Evolutionary conservation across 1,284 basidiomycete genomes (phyloP).

Genomic region (Ustilago shanxiensis): DNA sequence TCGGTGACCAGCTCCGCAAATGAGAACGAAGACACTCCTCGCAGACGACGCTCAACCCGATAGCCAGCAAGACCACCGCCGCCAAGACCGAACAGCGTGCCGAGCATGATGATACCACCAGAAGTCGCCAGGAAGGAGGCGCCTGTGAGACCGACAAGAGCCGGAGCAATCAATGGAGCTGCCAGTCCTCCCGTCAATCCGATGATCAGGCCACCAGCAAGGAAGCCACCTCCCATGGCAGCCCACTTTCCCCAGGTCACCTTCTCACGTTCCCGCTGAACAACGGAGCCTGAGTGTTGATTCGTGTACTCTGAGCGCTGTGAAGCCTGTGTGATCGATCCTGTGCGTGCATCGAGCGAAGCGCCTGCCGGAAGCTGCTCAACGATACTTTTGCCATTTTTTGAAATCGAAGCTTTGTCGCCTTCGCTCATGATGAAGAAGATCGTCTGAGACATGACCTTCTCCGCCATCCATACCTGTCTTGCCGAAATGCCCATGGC

Average conservation of each 20-base stretch:
- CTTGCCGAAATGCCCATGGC: slow-evolving; percentile 54
- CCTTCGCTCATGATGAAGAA: slow-evolving; percentile 63
- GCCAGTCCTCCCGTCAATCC: slow-evolving; percentile 64
- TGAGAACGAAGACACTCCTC: slow-evolving; percentile 52
- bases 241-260: slow-evolving; percentile 61
- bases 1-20: slow-evolving; percentile 54
- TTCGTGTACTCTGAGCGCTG: slow-evolving; percentile 63
- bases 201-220: slow-evolving; percentile 58
- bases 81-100: slow-evolving; percentile 62
- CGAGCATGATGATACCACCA: slow-evolving; percentile 63
- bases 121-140: slow-evolving; percentile 59
- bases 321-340: slow-evolving; percentile 35
- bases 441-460: slow-evolving; percentile 62
- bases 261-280: slow-evolving; percentile 56
- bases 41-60: slow-evolving; percentile 54
- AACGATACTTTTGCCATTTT: slow-evolving; percentile 55
- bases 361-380: slow-evolving; percentile 45
- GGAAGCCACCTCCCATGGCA: slow-evolving; percentile 58
- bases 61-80: slow-evolving; percentile 66
- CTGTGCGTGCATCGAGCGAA: slow-evolving; percentile 42
- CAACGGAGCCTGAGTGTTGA: slow-evolving; percentile 45
- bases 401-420: slow-evolving; percentile 40
- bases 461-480: slow-evolving; percentile 60
- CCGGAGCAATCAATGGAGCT: slow-evolving; percentile 61
- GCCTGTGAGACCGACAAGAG: slow-evolving; percentile 61